Base-by-base conservation (phyloP, 805 yeast species). In the Wickerhamomyces xylosicus region DNA sequence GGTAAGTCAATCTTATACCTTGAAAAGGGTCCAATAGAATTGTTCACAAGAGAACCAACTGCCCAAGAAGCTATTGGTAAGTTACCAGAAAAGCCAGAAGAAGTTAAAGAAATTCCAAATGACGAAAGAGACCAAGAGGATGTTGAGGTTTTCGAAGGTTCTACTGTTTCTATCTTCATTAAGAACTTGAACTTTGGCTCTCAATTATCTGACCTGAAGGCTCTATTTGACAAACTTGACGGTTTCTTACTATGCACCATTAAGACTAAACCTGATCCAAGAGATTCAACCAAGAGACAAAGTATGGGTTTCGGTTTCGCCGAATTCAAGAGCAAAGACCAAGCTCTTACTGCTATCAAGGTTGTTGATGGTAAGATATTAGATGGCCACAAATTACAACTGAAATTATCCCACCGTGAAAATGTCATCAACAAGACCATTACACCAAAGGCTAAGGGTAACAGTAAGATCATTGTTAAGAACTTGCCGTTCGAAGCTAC, bases 241-340 rank as follows among this genome's bases (percentile, higher is more conserved):
- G 98, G 97, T 0, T 92, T 84, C 57, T 74, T 81, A 13, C 69
- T 80, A 36, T 95, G 95, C 2, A 77, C 79, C 19, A 82, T 92
- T 39, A 85, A 85, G 54, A 82, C 82, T 20, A 90, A 89, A 57
- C 89, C 95, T 2, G 95, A 90, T 62, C 75, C 95, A 29, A 85
- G 78, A 60, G 72, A 75, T 43, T 55, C 72, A 2, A 81, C 79
- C 10, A 72, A 72, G 41, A 62, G 68, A n/a, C 69, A 78, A 43
- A 86, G 96, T 50, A 92, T 92, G 98, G 98, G 98, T 17, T 92
- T 87, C 54, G 98, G 98, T 1, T 92, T 92, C 63, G 96, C 76
- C 13, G 98, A 92, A 61, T 92, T 86, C 61, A 75, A 67, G 48
- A 74, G 89, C 2, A 75, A 74, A 47, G 85, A 77, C 31, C 77